Conservation (phyloP, 441 rosid species). For the Jatropha multifida region DNA sequence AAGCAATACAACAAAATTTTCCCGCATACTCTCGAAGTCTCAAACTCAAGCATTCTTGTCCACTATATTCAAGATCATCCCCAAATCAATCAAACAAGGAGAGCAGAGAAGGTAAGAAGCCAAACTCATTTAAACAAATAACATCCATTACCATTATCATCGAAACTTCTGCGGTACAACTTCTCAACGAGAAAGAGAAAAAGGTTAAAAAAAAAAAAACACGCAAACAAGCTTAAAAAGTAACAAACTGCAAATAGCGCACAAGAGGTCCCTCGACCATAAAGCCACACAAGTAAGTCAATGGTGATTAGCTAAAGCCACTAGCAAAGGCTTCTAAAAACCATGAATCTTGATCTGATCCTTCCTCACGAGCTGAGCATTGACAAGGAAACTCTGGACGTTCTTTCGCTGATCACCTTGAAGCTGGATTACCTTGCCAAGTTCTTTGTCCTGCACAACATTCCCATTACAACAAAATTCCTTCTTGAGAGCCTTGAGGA, state of each 20-base stretch:
- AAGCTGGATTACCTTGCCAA: constrained; percentile 78
- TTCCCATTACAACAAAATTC: constrained; percentile 96
- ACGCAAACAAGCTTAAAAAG: background rate
- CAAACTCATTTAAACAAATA: background rate
- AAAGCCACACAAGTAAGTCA: background rate
- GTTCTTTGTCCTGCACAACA: constrained; percentile 80
- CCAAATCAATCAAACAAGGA: too few relatives aligned
- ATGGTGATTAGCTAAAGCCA: background rate
- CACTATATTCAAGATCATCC: too few relatives aligned
- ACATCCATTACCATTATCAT: background rate
- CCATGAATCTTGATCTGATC: constrained; percentile 81
- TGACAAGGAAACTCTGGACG: constrained; percentile 58
- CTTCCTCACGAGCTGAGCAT: constrained; percentile 50
- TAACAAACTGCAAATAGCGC: background rate
- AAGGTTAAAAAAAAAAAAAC: background rate
- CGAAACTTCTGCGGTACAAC: background rate
- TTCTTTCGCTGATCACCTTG: constrained; percentile 92
- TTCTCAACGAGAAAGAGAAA: background rate
- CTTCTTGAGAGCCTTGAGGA: constrained; percentile 84
- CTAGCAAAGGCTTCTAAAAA: background rate
- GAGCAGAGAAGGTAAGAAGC: background rate
- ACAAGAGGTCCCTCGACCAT: background rate
- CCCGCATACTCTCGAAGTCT: too few relatives aligned
- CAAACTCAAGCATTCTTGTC: too few relatives aligned
- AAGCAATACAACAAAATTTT: too few relatives aligned